phyloP scores from a whole-genome alignment of 2,329 filamentous ascomycete genomes.

The Penicillium corylophilum region DNA sequence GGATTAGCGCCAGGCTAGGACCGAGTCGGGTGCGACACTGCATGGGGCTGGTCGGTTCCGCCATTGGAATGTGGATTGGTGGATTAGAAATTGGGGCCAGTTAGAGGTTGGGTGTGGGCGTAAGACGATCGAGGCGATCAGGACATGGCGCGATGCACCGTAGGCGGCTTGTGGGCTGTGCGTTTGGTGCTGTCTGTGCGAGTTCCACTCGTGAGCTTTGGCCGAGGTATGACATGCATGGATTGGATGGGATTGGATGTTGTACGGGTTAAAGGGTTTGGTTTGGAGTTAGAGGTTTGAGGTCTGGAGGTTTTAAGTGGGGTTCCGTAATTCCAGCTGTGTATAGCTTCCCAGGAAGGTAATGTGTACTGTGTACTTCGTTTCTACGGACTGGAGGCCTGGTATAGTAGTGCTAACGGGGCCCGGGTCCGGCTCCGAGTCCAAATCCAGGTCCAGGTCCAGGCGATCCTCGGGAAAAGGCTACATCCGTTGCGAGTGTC shows the following conservation, averaged over 20 bases:
- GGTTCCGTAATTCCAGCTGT: too few relatives aligned
- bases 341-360: too few relatives aligned
- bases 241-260: slow-evolving; percentile 8
- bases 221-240: slow-evolving; percentile 25
- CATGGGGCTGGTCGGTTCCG: slow-evolving; percentile 18
- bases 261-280: too few relatives aligned
- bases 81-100: background rate
- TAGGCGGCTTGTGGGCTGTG: background rate
- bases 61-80: slow-evolving; percentile 3
- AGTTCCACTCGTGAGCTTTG: background rate
- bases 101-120: background rate
- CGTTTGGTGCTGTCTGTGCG: slow-evolving; percentile 5
- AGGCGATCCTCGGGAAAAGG: background rate
- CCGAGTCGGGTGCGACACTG: slow-evolving; percentile 23
- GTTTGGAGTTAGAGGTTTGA: too few relatives aligned
- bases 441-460: too few relatives aligned
- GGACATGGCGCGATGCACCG: background rate
- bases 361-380: too few relatives aligned
- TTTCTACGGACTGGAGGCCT: too few relatives aligned
- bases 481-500: slow-evolving; percentile 9
- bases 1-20: background rate
- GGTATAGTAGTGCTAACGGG: too few relatives aligned
- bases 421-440: too few relatives aligned
- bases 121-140: background rate
- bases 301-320: too few relatives aligned